Conservation (phyloP, 306 rosid species). For the Corylus avellana region DNA sequence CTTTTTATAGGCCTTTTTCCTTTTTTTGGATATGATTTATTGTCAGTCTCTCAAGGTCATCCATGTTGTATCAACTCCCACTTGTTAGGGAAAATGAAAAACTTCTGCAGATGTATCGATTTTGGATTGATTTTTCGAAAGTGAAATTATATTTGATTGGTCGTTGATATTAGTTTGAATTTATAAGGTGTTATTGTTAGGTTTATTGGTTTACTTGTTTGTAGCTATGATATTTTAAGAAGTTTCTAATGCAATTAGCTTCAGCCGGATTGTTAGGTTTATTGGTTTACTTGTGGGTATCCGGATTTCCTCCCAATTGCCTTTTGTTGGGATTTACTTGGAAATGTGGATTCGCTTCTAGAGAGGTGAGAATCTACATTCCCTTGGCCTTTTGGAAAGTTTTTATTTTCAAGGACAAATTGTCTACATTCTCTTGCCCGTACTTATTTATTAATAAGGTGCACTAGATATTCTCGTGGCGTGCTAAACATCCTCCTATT, state of each 20-base stretch:
- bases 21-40: neutral
- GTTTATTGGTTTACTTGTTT: neutral
- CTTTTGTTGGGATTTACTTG: no score
- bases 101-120: neutral
- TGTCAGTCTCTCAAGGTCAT: neutral
- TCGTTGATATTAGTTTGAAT: neutral
- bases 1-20: neutral
- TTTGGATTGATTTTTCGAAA: conserved; percentile 2
- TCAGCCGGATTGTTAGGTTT: no score
- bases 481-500: no score
- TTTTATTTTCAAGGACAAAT: no score
- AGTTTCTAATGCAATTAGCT: neutral
- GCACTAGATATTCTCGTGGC: no score
- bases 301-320: no score
- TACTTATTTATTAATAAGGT: no score
- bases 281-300: no score
- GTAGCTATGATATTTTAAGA: neutral
- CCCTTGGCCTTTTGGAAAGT: no score
- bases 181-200: neutral
- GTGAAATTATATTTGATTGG: neutral
- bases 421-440: no score
- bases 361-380: no score
- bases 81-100: neutral
- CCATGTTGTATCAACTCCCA: conserved; percentile 2
- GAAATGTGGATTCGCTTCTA: no score